Base-by-base conservation (phyloP, 2,329 filamentous ascomycete genomes). In the Arthrobotrys iridis region DNA sequence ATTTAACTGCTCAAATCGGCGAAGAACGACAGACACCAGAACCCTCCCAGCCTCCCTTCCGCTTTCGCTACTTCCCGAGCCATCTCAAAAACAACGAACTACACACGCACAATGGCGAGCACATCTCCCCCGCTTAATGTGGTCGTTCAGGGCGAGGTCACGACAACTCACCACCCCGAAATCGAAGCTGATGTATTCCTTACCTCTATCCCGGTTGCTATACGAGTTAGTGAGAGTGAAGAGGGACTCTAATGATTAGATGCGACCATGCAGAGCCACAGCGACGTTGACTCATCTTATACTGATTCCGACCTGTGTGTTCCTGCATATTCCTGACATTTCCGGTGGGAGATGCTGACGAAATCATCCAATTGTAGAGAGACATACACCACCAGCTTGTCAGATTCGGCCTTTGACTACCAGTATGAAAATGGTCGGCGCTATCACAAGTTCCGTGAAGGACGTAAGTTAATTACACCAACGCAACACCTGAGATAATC, bases 381-480 rank as follows among this genome's bases (percentile, higher is more conserved):
- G 13, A 78, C 55, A 15, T 74, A 77, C 60, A 79, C 77, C 2
- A 77, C 76, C 20, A 84, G 82, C 13, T 78, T 85, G 50, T 81
- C 82, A 2, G 85, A 83, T 13, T 84, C 83, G 68, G 82, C 85
- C 48, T 82, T 80, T 68, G 77, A 84, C 46, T 85, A 84, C 77
- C 80, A 82, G 30, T 85, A 83, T 77, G 83, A 86, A 66, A 83
- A 86, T 57, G 85, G 85, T 2, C 82, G 85, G 0, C 81, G 84
- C 2, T 87, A 87, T 58, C 84, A 85, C 76, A 82, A 82, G 46
- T 85, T 83, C 77, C 82, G 83, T 33, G 82, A 85, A 26, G 85
- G 85, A 6, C 78, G 82, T 73, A 60, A 24, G 68, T 64, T 15
- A n/a, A n/a, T n/a, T 8, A 2, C 40, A 43, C 28, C 41, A 48